Base-by-base conservation (phyloP, 345 rosid genomes). In the Lumnitzera littorea region DNA sequence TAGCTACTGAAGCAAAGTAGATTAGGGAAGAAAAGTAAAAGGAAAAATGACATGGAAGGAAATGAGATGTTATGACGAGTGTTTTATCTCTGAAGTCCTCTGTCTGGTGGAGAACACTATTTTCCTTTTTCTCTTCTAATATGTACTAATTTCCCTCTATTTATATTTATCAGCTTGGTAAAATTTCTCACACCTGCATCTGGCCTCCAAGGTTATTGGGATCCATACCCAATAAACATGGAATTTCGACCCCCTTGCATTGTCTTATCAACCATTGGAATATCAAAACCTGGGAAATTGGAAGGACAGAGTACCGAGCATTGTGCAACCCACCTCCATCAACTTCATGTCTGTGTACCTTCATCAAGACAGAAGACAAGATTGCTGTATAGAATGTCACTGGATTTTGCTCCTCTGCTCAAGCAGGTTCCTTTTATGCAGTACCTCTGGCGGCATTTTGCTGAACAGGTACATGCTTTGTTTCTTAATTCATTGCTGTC, bases 201-300 rank as follows among this genome's bases (percentile, higher is more conserved):
- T 7, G 89, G 95, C 60, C 86, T 89, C 12, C 90, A 87, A 83
- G 98, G 98, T 71, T 85, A 86, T 68, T 92, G 98, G 98, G 97
- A 92, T 54, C 98, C 98, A 2, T 92, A 92, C 64, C 98, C 98
- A 27, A 92, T 92, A 29, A 97, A 89, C 70, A 92, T 92, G 98
- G 98, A 92, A 67, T 92, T 89, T 67, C 84, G 78, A 75, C 98
- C 98, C 2, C 98, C 98, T 57, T 92, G 98, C 76, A 83, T 92
- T 70, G 98, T 92, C 55, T 62, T 92, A 62, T 92, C 98, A 3
- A 92, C 97, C 51, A 92, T 90, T 0, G 99, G 99, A 43, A 90
- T 94, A 75, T 92, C 98, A 13, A 89, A 92, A 77, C 99, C 97
- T 1, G 97, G 97, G 62, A 89, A 86, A 71, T 76, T 94, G 58